These are phyloP conservation scores for Coniophora puteana DNA, from an alignment of 1,284 basidiomycete species.

Conservation along the genomic window DNA sequence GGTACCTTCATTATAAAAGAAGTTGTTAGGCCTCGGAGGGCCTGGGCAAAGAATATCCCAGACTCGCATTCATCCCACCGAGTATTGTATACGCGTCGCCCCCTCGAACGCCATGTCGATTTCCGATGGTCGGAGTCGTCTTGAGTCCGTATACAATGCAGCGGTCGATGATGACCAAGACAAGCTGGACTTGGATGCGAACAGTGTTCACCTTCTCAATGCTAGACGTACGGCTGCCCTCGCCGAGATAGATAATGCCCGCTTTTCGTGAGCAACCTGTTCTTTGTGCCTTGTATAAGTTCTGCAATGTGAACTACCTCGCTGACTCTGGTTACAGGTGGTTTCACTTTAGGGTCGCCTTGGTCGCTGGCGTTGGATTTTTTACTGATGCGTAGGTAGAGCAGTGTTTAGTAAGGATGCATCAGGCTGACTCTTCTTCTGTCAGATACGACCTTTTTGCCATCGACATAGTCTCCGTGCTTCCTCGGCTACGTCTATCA, in stretches of 20 bases:
- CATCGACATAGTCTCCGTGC: constrained; percentile 67
- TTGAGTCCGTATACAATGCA: too few species aligned
- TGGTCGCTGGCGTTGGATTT: constrained; percentile 78
- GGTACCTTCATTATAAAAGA: too few species aligned
- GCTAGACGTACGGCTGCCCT: constrained; percentile 67
- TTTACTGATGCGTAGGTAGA: constrained; percentile 73
- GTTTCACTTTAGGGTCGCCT: constrained; percentile 69
- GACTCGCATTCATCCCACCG: too few species aligned
- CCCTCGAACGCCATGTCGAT: too few species aligned
- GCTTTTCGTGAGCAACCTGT: constrained; percentile 59
- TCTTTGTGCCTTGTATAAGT: not conserved
- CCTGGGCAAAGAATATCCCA: too few species aligned
- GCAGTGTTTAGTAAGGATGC: not conserved
- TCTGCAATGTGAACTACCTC: constrained; percentile 2
- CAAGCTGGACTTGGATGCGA: too few species aligned
- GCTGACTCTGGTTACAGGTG: too few species aligned
- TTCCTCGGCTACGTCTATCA: constrained; percentile 84
- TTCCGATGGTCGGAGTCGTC: too few species aligned
- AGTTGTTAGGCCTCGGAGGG: too few species aligned
- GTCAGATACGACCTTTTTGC: constrained; percentile 70
- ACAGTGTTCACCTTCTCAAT: constrained; percentile 23
- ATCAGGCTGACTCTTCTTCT: not conserved
- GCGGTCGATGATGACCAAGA: too few species aligned
- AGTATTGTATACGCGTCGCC: too few species aligned
- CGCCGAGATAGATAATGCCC: constrained; percentile 73